Conservation (phyloP, 148 eudicot species). For the Rhododendron kiyosumense region DNA sequence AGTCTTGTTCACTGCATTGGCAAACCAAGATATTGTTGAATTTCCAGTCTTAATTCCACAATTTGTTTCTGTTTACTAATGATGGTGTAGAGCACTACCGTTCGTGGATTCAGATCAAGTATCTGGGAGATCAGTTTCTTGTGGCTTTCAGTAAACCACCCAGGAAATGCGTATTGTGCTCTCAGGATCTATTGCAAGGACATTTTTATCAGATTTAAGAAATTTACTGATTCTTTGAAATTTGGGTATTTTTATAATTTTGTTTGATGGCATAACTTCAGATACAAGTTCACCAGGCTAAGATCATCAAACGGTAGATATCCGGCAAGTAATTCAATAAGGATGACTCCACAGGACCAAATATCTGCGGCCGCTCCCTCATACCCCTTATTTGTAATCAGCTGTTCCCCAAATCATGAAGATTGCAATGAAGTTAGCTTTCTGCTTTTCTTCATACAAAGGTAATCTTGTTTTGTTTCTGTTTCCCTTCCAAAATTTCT, state of each 20-base stretch:
- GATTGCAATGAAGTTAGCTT: slow-evolving; percentile 2
- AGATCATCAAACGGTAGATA: slow-evolving; percentile 45
- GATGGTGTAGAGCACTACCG: slow-evolving; percentile 18
- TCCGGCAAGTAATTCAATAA: slow-evolving; percentile 60
- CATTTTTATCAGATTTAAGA: background rate
- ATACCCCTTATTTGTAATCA: slow-evolving; percentile 41
- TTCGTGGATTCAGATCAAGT: slow-evolving; percentile 27
- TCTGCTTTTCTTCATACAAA: background rate
- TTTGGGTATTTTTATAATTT: background rate
- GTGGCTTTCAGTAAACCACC: slow-evolving; percentile 39
- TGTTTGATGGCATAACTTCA: background rate
- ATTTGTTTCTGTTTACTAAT: background rate
- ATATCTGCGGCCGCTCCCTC: slow-evolving; percentile 62
- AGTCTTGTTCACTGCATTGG: slow-evolving; percentile 40
- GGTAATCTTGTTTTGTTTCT: background rate
- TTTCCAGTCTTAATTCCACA: background rate
- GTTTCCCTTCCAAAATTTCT: background rate
- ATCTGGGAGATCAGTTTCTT: slow-evolving; percentile 37
- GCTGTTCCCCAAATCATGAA: slow-evolving; percentile 24
- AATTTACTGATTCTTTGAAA: background rate
- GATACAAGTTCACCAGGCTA: slow-evolving; percentile 42
- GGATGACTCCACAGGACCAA: slow-evolving; percentile 70
- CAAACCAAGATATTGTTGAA: background rate
- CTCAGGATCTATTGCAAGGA: slow-evolving; percentile 29
- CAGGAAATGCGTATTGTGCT: slow-evolving; percentile 37